Base-by-base conservation (phyloP, 169 alveolate species). In the Plasmodium malariae region DNA sequence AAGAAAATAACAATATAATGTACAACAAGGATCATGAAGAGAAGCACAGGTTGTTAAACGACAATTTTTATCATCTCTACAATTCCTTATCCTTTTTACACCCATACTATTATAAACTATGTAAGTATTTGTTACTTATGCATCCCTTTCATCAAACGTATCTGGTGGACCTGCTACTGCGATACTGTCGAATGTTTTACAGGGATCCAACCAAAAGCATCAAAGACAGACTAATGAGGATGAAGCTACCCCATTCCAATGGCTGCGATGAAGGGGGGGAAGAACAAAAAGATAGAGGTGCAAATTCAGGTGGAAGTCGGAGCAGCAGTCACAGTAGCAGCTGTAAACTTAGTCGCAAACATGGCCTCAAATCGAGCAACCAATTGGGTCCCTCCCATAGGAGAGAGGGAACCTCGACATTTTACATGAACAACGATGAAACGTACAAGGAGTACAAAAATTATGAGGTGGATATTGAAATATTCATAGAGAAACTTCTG, bases 51-150 rank as follows among this genome's bases (percentile, higher is more conserved):
- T n/a, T n/a, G n/a, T n/a, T n/a, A n/a, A 26, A n/a, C n/a, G 12
- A 26, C 9, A 37, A 28, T 14, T 9, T 17, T 1, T 0, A 28
- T 0, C 12, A 49, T 24, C 14, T 78, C 1, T 68, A 14, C 17
- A 62, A 55, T 14, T 89, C 78, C 30, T 89, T 94, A 24, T 86
- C 94, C 12, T 59, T 93, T 17, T 73, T 94, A 30, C 96, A 94
- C 28, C 74, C 89, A 14, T 83, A 74, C 17, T 94, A 76, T 45
- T 63, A 90, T 24, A 72, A 94, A 1, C 37, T 93, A 11, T 83
- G 88, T 19, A 48, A 54, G 32, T 55, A 60, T 30, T 71, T 93
- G 1, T 85, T 80, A 12, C 69, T 49, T 24, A 67, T 89, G 49
- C 93, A 93, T 36, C 92, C 94, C 0, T 88, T 40, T 28, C 74